phyloP scores from a whole-genome alignment of 2,329 filamentous ascomycete species.

The Ascochyta pisi region DNA sequence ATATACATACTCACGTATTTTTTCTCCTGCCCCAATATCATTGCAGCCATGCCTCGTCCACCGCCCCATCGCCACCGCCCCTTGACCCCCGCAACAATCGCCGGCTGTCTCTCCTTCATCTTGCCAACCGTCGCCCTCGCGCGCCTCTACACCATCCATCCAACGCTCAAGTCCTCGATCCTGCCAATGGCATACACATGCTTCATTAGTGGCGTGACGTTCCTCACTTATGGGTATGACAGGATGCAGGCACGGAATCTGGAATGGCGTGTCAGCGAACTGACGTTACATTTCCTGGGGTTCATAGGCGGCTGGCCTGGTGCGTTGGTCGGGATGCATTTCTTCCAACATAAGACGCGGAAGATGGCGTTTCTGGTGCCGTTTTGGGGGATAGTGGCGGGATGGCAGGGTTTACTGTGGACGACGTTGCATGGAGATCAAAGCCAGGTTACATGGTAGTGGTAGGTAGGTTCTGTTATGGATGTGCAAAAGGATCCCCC shows the following conservation, averaged over 20 bases:
- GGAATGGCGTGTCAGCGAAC: conserved; percentile 43
- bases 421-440: conserved; percentile 6
- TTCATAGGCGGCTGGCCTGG: conserved; percentile 46
- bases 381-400: conserved; percentile 43
- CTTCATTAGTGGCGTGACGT: conserved; percentile 32
- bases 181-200: conserved; percentile 27
- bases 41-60: conserved; percentile 19
- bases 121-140: conserved; percentile 63
- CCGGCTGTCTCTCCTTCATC: conserved; percentile 51
- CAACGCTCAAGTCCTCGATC: conserved; percentile 18
- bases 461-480: conserved; percentile 9
- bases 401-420: conserved; percentile 40
- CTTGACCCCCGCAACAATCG: conserved; percentile 32
- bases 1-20: background rate
- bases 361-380: conserved; percentile 38
- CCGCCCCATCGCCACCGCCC: conserved; percentile 32
- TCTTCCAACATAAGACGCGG: conserved; percentile 47
- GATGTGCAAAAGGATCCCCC: background rate
- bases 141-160: conserved; percentile 31
- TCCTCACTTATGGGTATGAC: conserved; percentile 45
- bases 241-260: conserved; percentile 44
- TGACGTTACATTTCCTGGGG: conserved; percentile 38
- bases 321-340: conserved; percentile 43
- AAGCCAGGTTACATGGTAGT: conserved; percentile 9
- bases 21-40: background rate